Evolutionary conservation across 2,329 filamentous ascomycete species (phyloP), one percentile per base, ranked within the genome.

Genomic region (Phialophora expanda): DNA sequence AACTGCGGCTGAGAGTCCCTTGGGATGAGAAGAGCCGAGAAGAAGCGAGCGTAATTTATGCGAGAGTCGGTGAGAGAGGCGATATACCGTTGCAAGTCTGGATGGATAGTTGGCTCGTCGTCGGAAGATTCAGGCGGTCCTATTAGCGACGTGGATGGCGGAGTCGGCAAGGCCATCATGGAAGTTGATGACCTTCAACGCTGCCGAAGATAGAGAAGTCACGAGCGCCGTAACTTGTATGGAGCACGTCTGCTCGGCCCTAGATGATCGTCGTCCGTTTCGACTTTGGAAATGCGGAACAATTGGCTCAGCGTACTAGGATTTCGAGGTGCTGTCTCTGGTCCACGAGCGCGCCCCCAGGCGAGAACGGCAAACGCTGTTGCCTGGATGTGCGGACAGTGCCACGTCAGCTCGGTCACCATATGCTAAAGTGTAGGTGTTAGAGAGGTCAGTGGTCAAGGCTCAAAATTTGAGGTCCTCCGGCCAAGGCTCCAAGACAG

Each of bases 11-110:
- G 71, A 20, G 67, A 66, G 22, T 57, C 46, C 46, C 66, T 61
- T 20, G 60, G 65, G 62, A 73, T 70, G 56, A 73, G 53, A 8
- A 73, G 67, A 4, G 66, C 67, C 28, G 69, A 66, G 59, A 73
- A 70, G 65, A 69, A 73, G 24, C 71, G 70, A 17, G 62, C 59
- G 59, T 73, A 73, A 50, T 62, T 64, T 24, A 38, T 32, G 12
- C 64, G 64, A 5, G 64, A 64, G 41, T 73, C 71, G 30, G 66
- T 51, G 28, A 73, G 69, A 6, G 58, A 56, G 17, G 56, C 53
- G 50, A 73, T 69, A 51, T 73, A 73, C 14, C 64, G 66, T 17
- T 68, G 57, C 1, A 65, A 65, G 30, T 64, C 46, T 6, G 65
- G 60, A 12, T 56, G 34, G 53, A 69, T 67, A n/a, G 46, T 62